A percentile compares a stretch with the other conserved stretches of the same genome.
phyloP scores from a whole-genome alignment of 2,329 filamentous ascomycete species.

The Colletotrichum destructivum region DNA sequence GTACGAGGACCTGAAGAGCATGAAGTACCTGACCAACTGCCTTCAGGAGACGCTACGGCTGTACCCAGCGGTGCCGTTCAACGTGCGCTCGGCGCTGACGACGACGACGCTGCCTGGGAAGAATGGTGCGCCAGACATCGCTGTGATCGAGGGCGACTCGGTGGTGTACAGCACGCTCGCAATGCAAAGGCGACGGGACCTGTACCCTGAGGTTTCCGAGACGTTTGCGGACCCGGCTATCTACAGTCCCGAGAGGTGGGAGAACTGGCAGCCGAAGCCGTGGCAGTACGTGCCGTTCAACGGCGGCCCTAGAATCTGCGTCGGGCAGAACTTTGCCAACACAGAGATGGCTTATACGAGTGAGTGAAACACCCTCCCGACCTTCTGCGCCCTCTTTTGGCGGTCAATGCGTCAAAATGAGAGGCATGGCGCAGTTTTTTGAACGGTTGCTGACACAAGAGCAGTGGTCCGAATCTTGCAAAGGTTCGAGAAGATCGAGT shows the following conservation, averaged over 20 bases:
- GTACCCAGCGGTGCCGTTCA: conserved; percentile 85
- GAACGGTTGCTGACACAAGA: conserved; percentile 6
- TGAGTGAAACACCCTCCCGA: conserved; percentile 46
- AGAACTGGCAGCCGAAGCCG: conserved; percentile 64
- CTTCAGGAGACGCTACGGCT: conserved; percentile 85
- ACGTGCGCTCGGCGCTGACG: conserved; percentile 78
- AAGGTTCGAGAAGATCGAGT: conserved; percentile 70
- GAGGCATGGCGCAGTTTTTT: not conserved
- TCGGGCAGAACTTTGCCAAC: conserved; percentile 73
- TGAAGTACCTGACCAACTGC: conserved; percentile 84
- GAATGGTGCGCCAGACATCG: conserved; percentile 54
- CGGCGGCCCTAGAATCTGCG: conserved; percentile 55
- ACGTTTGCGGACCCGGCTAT: conserved; percentile 54
- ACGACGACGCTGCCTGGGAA: conserved; percentile 79
- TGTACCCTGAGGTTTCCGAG: conserved; percentile 62
- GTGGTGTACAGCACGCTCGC: conserved; percentile 66
- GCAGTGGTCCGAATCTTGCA: conserved; percentile 69
- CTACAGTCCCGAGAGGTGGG: conserved; percentile 68
- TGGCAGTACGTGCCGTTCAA: conserved; percentile 66
- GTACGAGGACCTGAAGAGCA: conserved; percentile 56
- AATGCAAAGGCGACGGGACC: conserved; percentile 65
- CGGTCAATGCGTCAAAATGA: not conserved
- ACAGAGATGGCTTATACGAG: conserved; percentile 69
- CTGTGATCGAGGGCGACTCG: conserved; percentile 62
- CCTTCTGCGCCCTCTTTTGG: conserved; percentile 47